phyloP scores from a whole-genome alignment of 2,329 filamentous ascomycete genomes.

The Peltaster fructicola region DNA sequence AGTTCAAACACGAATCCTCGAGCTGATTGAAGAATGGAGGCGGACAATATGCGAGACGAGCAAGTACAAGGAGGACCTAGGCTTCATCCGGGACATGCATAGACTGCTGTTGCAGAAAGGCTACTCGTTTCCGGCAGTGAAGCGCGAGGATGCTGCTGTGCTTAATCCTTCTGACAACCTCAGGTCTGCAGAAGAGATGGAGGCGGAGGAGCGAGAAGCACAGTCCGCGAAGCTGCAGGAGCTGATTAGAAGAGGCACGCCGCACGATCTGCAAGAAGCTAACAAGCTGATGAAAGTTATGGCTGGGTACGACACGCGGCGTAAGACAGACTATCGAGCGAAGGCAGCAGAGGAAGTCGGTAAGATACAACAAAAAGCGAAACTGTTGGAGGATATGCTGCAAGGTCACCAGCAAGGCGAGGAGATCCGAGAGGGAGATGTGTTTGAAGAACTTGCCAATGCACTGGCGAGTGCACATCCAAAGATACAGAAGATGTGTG shows the following conservation, averaged over 20 bases:
- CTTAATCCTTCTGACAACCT: conserved; percentile 93
- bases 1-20: conserved; percentile 82
- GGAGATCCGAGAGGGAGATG: conserved; percentile 51
- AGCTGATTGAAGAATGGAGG: conserved; percentile 96
- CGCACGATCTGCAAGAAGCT: conserved; percentile 87
- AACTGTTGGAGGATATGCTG: conserved; percentile 78
- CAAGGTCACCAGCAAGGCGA: conserved; percentile 71
- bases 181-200: conserved; percentile 95
- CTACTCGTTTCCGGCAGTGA: conserved; percentile 84
- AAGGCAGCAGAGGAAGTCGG: conserved; percentile 91
- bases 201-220: conserved; percentile 83
- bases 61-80: conserved; percentile 89
- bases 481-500: conserved; percentile 99
- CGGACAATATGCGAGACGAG: conserved; percentile 97
- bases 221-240: conserved; percentile 98
- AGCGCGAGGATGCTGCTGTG: conserved; percentile 85
- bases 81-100: conserved; percentile 96
- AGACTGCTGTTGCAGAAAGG: conserved; percentile 89
- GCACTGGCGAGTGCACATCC: conserved; percentile 85
- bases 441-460: conserved; percentile 68
- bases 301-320: conserved; percentile 88
- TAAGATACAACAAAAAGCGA: conserved; percentile 91
- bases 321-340: conserved; percentile 93
- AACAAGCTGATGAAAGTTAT: conserved; percentile 98
- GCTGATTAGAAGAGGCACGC: conserved; percentile 77